Evolutionary conservation across 805 yeast genomes (phyloP), one percentile per base, ranked within the genome.

Genomic region (Debaryomyces hansenii): DNA sequence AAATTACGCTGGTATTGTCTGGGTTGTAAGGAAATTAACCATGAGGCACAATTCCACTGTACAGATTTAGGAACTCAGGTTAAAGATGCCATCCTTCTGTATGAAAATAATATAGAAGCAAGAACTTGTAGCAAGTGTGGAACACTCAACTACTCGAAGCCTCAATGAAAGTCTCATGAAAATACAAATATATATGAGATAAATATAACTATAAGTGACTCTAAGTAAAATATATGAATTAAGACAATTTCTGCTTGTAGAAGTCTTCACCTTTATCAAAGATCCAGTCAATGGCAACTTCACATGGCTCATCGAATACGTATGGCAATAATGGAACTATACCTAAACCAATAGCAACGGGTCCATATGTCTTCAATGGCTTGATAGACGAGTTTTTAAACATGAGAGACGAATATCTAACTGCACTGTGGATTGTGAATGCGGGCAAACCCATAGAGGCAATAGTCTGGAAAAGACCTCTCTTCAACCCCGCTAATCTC

Each of bases 361-460:
- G 95, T 4, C 91, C 91, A 63, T 79, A 86, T 0, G 82, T 71
- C 56, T 78, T 79, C 48, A 87, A 43, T 1, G 67, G 47, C 45
- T 73, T 71, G 48, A 72, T 74, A 40, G 71, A 67, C 42, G 77
- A 63, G 60, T 83, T 81, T 62, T 83, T 83, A 62, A 88, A 80
- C 27, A 82, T 66, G 16, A 69, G 46, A 2, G 88, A 83, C 1
- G 90, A 80, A 59, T 87, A 86, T 53, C 84, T 75, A 35, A 87
- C 96, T 4, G 84, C 71, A 2, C 86, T 75, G 62, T 87, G 96
- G 56, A 87, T 87, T 4, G 96, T 87, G 64, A 87, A 82, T 2
- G 95, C 95, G 8, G 96, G 96, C 36, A 87, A 72, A 12, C 88
- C 92, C 94, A 87, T 88, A 38, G 89, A 82, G 2, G 96, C 96